Base-by-base conservation (phyloP, 2,329 filamentous ascomycete genomes). In the Cladosporium sp. region DNA sequence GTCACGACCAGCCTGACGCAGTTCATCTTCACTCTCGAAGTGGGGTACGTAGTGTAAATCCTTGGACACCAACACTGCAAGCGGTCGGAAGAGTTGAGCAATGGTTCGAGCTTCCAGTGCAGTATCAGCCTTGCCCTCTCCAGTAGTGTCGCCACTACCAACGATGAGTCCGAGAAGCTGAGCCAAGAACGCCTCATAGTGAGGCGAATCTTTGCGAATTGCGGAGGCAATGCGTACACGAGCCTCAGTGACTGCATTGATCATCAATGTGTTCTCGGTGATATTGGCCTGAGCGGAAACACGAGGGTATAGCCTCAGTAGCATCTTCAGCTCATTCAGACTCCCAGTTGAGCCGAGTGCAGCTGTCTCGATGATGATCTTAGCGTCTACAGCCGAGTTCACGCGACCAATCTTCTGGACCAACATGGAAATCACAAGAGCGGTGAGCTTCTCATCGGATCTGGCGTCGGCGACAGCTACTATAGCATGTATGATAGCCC, bases 331-430 rank as follows among this genome's bases (percentile, higher is more conserved):
- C 74, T 98, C 95, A 3, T 90, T 84, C 67, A 89, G 86, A 11
- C 91, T 91, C 64, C 91, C 92, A 70, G 86, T 88, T 5, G 95
- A 81, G 34, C 93, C 90, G 64, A 99, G 81, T 6, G 87, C 83
- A 10, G 93, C 92, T 7, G 92, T 89, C 67, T 96, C 93, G 18
- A 87, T 88, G 63, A 98, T 89, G 66, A 99, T 95, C 64, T 90
- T 89, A 32, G 90, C 88, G 80, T 98, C 93, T 2, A 97, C 91
- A 5, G 85, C 81, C 66, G 86, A 84, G 73, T 88, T 95, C 64
- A 97, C 88, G 77, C 95, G 94, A 67, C 90, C 89, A 65, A 98
- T 86, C 77, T 99, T 98, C 75, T 99, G 95, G n/a, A 97, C 80
- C 26, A 99, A 86, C 89, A 99, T 97, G 0, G 93, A 96, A 72